Percentiles rank a stretch among this genome's conserved stretches.
Conservation (phyloP, 345 rosid genomes). For the Ceriops decandra region DNA sequence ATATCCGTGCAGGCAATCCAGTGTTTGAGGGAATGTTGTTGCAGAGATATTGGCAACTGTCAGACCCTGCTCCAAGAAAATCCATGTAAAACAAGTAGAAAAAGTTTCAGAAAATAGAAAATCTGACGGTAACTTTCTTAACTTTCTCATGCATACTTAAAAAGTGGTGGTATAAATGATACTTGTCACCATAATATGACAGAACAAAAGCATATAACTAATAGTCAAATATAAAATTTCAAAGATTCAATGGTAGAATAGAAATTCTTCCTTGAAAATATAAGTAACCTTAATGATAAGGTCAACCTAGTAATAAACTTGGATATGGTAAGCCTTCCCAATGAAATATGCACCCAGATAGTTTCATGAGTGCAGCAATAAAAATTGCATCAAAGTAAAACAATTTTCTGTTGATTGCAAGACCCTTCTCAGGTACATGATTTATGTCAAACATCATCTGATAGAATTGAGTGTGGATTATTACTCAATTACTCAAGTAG, state of each 20-base stretch:
- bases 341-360: too few relatives aligned
- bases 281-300: neutral
- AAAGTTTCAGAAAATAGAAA: neutral
- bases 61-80: slow-evolving; percentile 42
- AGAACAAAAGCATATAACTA: neutral
- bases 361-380: too few relatives aligned
- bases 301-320: neutral
- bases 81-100: neutral
- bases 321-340: neutral
- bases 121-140: neutral
- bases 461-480: neutral
- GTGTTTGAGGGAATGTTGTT: slow-evolving; percentile 82
- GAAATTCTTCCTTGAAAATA: neutral
- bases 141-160: neutral
- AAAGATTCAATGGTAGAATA: neutral
- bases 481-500: neutral
- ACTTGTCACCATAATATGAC: too few relatives aligned
- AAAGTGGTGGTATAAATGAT: neutral
- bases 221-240: neutral
- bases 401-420: neutral
- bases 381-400: slow-evolving; percentile 1
- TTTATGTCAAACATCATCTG: neutral
- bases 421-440: neutral
- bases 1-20: slow-evolving; percentile 77
- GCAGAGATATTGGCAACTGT: slow-evolving; percentile 76